A percentile compares a stretch with the other conserved stretches of the same genome.
Evolutionary conservation across 495 filamentous ascomycete genomes (phyloP).

Genomic region (Penicillium riverlandense): DNA sequence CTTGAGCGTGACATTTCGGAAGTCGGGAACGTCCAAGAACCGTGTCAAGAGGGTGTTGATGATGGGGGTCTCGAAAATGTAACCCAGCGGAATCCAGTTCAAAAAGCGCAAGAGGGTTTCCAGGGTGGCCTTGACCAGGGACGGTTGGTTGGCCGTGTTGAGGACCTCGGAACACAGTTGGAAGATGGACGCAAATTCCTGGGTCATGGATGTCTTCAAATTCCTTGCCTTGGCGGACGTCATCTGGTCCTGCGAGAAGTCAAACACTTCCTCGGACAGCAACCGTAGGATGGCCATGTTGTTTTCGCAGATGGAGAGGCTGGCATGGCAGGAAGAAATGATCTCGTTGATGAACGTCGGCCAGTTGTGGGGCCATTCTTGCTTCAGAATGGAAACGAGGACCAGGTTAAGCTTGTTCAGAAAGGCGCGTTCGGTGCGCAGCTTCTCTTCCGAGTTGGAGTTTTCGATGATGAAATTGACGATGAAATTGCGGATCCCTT

Average conservation of each 20-base stretch:
- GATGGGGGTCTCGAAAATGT: constrained; percentile 95
- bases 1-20: constrained; percentile 93
- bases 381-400: constrained; percentile 93
- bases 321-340: constrained; percentile 87
- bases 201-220: constrained; percentile 95
- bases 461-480: constrained; percentile 94
- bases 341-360: constrained; percentile 99
- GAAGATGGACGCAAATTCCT: constrained; percentile 96
- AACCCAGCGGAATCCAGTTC: constrained; percentile 98
- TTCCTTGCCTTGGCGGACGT: constrained; percentile 93
- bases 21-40: constrained; percentile 86
- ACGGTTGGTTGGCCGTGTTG: constrained; percentile 78
- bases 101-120: constrained; percentile 93
- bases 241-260: constrained; percentile 98
- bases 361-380: constrained; percentile 99
- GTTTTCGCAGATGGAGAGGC: constrained; percentile 96
- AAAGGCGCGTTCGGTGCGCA: constrained; percentile 73
- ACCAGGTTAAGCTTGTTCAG: constrained; percentile 98
- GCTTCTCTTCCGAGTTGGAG: constrained; percentile 78
- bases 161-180: constrained; percentile 92
- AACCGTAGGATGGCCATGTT: constrained; percentile 98
- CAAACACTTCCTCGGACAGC: constrained; percentile 96
- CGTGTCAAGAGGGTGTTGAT: constrained; percentile 88
- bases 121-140: constrained; percentile 84
- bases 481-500: constrained; percentile 97